Percentiles rank a stretch among this genome's conserved stretches.
phyloP scores from a whole-genome alignment of 495 filamentous ascomycete species.

The Neurospora terricola region DNA sequence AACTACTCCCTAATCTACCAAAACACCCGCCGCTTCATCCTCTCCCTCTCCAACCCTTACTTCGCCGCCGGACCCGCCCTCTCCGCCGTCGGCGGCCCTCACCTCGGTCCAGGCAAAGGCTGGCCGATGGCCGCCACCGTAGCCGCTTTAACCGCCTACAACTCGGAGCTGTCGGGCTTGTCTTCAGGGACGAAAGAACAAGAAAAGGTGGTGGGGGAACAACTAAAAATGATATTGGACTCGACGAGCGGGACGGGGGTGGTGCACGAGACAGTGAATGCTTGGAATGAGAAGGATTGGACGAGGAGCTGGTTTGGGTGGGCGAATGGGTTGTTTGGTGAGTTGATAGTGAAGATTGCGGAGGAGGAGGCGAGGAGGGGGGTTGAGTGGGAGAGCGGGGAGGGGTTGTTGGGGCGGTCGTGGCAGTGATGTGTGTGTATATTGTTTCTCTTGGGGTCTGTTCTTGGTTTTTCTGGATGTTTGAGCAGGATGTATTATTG shows the following conservation, averaged over 20 bases:
- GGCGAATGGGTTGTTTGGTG: conserved; percentile 61
- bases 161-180: conserved; percentile 33
- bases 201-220: conserved; percentile 16
- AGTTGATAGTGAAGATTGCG: conserved; percentile 42
- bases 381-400: conserved; percentile 1
- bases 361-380: conserved; percentile 19
- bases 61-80: conserved; percentile 46
- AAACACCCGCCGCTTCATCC: conserved; percentile 46
- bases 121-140: conserved; percentile 53
- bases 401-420: conserved; percentile 17
- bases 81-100: conserved; percentile 48
- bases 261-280: conserved; percentile 52
- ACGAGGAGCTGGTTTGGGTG: conserved; percentile 59
- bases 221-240: conserved; percentile 33
- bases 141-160: conserved; percentile 32
- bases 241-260: conserved; percentile 47
- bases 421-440: conserved; percentile 15
- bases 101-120: conserved; percentile 45
- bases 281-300: conserved; percentile 41
- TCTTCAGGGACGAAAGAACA: conserved; percentile 25
- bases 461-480: neutral
- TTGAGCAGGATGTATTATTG: neutral
- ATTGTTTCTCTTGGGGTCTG: neutral
- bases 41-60: conserved; percentile 48
- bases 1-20: conserved; percentile 36